These are phyloP conservation scores for Inosperma sp. DNA, from an alignment of 768 basidiomycete genomes.

Conservation along the genomic window DNA sequence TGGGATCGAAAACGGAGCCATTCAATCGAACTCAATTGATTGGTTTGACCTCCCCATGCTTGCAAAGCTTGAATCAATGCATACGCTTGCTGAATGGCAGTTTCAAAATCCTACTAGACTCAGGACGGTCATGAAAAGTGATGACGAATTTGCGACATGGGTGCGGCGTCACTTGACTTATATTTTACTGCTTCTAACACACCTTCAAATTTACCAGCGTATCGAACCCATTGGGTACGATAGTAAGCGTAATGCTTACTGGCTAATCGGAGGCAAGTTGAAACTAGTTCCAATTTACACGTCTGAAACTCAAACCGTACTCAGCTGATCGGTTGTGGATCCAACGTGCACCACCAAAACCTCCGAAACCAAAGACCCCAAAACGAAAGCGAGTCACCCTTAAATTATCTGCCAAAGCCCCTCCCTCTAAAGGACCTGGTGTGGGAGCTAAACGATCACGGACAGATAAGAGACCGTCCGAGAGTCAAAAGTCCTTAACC, in stretches of 20 bases:
- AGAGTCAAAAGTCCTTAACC: neutral
- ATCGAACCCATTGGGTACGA: slow-evolving; percentile 86
- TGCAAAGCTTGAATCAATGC: slow-evolving; percentile 68
- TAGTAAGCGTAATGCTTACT: slow-evolving; percentile 71
- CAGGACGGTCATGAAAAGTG: slow-evolving; percentile 68
- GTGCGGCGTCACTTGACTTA: slow-evolving; percentile 37
- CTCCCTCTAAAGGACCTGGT: neutral
- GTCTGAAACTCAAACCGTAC: slow-evolving; percentile 7
- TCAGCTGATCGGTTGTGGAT: slow-evolving; percentile 82
- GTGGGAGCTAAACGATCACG: slow-evolving; percentile 13
- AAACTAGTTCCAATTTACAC: neutral
- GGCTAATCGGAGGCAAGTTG: slow-evolving; percentile 73
- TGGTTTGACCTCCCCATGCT: slow-evolving; percentile 73
- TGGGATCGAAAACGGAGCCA: slow-evolving; percentile 17
- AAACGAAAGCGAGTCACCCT: slow-evolving; percentile 36
- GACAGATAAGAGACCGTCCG: neutral
- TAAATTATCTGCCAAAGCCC: slow-evolving; percentile 11
- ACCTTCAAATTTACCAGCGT: slow-evolving; percentile 52
- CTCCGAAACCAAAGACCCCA: slow-evolving; percentile 28
- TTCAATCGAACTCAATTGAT: slow-evolving; percentile 42
- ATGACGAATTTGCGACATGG: slow-evolving; percentile 76
- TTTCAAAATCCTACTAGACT: slow-evolving; percentile 73
- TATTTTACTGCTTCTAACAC: slow-evolving; percentile 4
- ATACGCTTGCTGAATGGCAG: slow-evolving; percentile 79
- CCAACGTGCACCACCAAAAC: slow-evolving; percentile 62